Conservation (phyloP, 495 filamentous ascomycete genomes). For the Lepraria neglecta region DNA sequence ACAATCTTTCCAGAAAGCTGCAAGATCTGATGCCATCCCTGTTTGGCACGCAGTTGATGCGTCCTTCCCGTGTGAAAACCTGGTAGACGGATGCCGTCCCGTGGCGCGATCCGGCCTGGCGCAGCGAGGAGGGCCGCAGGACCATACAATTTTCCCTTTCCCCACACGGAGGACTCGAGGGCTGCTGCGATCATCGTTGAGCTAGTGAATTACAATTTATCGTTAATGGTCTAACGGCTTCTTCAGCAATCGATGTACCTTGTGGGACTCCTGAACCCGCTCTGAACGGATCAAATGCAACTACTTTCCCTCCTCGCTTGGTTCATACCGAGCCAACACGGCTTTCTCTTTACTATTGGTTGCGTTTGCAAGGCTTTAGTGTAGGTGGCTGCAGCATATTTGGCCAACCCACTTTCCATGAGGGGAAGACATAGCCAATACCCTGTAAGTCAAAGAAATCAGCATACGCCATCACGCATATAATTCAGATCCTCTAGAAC, state of each 20-base stretch:
- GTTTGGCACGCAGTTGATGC: slow-evolving; percentile 5
- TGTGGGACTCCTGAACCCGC: neutral
- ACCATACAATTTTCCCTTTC: neutral
- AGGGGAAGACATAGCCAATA: slow-evolving; percentile 5
- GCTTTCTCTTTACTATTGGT: neutral
- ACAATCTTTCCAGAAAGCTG: slow-evolving; percentile 2
- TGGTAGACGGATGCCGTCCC: slow-evolving; percentile 13
- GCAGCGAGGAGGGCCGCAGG: neutral
- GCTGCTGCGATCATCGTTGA: neutral
- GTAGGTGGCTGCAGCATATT: neutral
- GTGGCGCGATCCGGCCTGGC: slow-evolving; percentile 3
- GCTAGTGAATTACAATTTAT: neutral
- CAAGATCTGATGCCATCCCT: slow-evolving; percentile 7
- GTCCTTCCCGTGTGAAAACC: slow-evolving; percentile 22
- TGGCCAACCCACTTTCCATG: neutral
- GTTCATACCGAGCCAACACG: neutral
- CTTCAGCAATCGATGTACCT: neutral
- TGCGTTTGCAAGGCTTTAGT: neutral
- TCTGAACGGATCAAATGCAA: slow-evolving; percentile 5
- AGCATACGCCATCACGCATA: slow-evolving; percentile 1
- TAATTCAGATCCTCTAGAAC: slow-evolving; percentile 12
- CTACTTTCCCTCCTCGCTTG: neutral
- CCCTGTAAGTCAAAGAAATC: neutral
- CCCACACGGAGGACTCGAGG: neutral
- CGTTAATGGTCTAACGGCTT: neutral